Base-by-base conservation (phyloP, 2,329 filamentous ascomycete species). In the Trichoderma atrobrunneum region DNA sequence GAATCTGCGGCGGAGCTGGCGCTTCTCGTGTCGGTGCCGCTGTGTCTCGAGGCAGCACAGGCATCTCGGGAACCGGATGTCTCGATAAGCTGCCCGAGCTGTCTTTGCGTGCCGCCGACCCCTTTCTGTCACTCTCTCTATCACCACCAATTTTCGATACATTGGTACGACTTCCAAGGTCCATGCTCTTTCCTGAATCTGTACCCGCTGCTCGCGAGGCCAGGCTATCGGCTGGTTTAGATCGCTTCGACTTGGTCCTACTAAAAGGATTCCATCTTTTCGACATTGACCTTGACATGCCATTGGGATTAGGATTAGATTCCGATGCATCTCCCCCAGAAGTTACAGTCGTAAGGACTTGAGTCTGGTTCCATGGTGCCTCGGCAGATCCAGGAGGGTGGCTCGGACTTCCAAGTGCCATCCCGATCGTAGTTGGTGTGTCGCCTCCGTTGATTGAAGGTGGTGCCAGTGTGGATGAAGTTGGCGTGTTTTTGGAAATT, bases 331-430 rank as follows among this genome's bases (percentile, higher is more conserved):
- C 43, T 21, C 66, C 60, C 12, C 74, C 72, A 7, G 78, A 74
- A 21, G 75, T 76, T 63, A 77, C 76, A 12, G 76, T 76, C 64
- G 77, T 77, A 64, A 73, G 39, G 18, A 69, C 63, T 61, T 78
- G 77, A 24, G 77, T 78, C 39, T 77, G 79, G 39, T 43, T 43
- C 75, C 78, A 80, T 39, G 78, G 78, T 24, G 75, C 73, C 43
- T 75, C 74, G 43, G 67, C 70, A 70, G 39, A 74, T 72, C 48
- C 56, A 39, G 82, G 81, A 18, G 81, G 80, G 51, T 83, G 82
- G n/a, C 85, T 82, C 28, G 92, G 92, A 77, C 91, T 94, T 36
- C 92, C 92, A 71, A 94, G 82, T 1, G 92, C 92, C 86, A 94
- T 90, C 11, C 92, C 92, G 73, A 94, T 94, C 75, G 84, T 85